Percentiles rank a stretch among this genome's conserved stretches.
phyloP scores from a whole-genome alignment of 2,329 filamentous ascomycete genomes.

The Botrytis cinerea region DNA sequence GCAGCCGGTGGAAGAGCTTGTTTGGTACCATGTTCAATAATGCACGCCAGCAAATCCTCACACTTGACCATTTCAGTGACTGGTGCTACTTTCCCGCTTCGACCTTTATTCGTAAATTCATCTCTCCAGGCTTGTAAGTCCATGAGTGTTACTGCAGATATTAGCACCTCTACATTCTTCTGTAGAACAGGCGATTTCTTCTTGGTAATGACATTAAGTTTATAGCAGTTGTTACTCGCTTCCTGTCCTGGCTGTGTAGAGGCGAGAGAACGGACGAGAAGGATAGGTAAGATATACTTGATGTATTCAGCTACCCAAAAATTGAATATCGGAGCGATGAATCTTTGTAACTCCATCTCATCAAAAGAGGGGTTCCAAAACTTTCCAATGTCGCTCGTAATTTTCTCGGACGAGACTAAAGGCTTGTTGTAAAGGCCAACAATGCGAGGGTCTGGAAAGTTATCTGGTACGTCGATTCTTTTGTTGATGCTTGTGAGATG shows the following conservation, averaged over 20 bases:
- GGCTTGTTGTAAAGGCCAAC: conserved; percentile 3
- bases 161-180: conserved; percentile 3
- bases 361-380: conserved; percentile 1
- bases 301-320: conserved; percentile 15
- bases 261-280: conserved; percentile 10
- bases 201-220: background rate
- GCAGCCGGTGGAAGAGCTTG: background rate
- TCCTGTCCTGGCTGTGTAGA: conserved; percentile 7
- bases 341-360: conserved; percentile 3
- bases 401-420: background rate
- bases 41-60: conserved; percentile 30
- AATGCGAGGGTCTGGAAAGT: conserved; percentile 2
- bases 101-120: background rate
- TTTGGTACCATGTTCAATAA: conserved; percentile 27
- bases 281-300: conserved; percentile 5
- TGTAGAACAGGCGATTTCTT: background rate
- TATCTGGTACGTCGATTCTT: background rate
- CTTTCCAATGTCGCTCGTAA: background rate
- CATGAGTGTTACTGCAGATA: conserved; percentile 8
- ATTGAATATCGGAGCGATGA: conserved; percentile 3
- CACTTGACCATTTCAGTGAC: conserved; percentile 13
- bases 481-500: conserved; percentile 3
- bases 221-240: conserved; percentile 11
- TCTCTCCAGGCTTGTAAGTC: background rate
- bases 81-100: background rate